Evolutionary conservation across 2,329 filamentous ascomycete genomes (phyloP).

Genomic region (Aspergillus sp.): DNA sequence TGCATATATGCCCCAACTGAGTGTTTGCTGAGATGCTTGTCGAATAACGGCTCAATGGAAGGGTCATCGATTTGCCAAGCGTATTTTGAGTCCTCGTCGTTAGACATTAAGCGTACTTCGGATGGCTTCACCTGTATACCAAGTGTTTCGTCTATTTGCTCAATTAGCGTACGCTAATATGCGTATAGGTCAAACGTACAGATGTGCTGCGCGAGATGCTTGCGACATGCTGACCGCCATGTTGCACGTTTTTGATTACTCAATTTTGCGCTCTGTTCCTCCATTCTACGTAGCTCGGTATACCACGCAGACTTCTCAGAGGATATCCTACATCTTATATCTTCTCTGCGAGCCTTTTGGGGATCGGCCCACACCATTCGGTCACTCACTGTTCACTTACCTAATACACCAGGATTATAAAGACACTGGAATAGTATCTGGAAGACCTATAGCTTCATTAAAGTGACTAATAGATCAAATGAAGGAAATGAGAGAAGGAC

Average conservation of each 20-base stretch:
- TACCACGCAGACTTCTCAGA: neutral
- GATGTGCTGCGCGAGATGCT: neutral
- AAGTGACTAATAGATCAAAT: no score
- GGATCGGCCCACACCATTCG: no score
- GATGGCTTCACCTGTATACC: neutral
- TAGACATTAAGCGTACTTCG: neutral
- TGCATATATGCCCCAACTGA: neutral
- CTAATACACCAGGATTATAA: no score
- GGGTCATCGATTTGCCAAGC: neutral
- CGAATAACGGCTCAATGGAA: neutral
- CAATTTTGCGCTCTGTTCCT: neutral
- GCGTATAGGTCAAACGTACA: neutral
- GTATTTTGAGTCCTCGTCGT: neutral
- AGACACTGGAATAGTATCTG: no score
- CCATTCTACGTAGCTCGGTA: neutral
- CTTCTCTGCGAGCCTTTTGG: conserved; percentile 20
- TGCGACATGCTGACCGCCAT: neutral
- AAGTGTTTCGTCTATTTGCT: neutral
- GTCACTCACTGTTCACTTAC: no score
- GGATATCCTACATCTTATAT: neutral
- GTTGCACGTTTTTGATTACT: neutral
- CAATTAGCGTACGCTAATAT: neutral
- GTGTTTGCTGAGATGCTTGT: neutral
- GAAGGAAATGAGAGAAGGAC: no score
- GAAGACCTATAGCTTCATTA: no score